Percentiles rank a stretch among this genome's conserved stretches.
Conservation (phyloP, 106 monocot species). For the Allium cepa region DNA sequence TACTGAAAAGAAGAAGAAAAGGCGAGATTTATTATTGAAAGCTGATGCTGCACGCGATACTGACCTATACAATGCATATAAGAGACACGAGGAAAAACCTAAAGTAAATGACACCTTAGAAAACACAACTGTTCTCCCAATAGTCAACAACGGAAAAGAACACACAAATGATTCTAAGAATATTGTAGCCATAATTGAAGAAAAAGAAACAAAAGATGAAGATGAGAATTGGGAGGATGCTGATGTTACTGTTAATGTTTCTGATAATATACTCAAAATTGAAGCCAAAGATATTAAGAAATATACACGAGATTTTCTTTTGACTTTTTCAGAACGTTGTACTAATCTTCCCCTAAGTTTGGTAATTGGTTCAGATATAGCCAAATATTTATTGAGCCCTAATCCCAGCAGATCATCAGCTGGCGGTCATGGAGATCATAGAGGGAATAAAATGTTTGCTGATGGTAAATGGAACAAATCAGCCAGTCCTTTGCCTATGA, state of each 20-base stretch:
- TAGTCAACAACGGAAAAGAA: conserved; percentile 8
- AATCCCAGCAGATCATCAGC: conserved; percentile 41
- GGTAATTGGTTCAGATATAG: conserved; percentile 36
- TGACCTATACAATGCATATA: conserved; percentile 72
- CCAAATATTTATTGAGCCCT: conserved; percentile 23
- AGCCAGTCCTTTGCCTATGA: conserved; percentile 9
- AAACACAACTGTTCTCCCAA: conserved; percentile 9
- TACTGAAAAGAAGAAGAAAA: conserved; percentile 43
- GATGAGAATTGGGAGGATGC: conserved; percentile 68
- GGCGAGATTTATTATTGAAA: conserved; percentile 45
- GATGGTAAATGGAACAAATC: conserved; percentile 36
- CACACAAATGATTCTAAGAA: conserved; percentile 8
- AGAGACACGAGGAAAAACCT: conserved; percentile 48
- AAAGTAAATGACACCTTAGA: conserved; percentile 9
- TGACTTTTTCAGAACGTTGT: conserved; percentile 33
- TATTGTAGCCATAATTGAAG: conserved; percentile 6
- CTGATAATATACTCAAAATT: not conserved
- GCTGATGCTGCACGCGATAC: conserved; percentile 57
- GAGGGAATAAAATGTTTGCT: conserved; percentile 6
- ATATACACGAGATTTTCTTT: conserved; percentile 40
- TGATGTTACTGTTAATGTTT: conserved; percentile 26
- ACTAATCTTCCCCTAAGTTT: conserved; percentile 38
- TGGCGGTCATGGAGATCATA: conserved; percentile 40
- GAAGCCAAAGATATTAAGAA: conserved; percentile 18
- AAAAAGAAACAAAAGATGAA: conserved; percentile 31